A percentile compares a stretch with the other conserved stretches of the same genome.
These are phyloP conservation scores for Russula griseocarnosa DNA, from an alignment of 768 basidiomycete species.

Conservation along the genomic window DNA sequence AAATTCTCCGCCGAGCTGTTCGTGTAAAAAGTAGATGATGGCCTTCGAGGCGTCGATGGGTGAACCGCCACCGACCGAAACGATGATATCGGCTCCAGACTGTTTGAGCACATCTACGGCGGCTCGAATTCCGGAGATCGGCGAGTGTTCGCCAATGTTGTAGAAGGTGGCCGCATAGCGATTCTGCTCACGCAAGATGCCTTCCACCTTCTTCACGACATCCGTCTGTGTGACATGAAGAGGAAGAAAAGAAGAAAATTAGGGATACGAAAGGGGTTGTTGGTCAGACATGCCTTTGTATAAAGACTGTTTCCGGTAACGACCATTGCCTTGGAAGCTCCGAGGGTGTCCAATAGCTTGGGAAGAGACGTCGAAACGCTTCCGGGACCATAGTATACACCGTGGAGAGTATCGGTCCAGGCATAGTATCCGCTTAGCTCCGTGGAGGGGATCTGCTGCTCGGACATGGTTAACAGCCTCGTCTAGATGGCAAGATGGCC, in stretches of 20 bases:
- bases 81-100: constrained; percentile 59
- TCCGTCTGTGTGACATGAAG: constrained; percentile 45
- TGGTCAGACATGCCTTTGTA: constrained; percentile 15
- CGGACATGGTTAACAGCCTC: constrained; percentile 11
- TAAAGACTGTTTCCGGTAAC: constrained; percentile 69
- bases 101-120: constrained; percentile 55
- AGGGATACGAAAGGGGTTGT: neutral
- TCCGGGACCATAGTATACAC: constrained; percentile 70
- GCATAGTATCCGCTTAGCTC: constrained; percentile 54
- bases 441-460: constrained; percentile 17
- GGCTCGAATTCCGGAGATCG: constrained; percentile 58
- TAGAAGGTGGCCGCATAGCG: constrained; percentile 68
- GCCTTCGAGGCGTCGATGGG: constrained; percentile 79
- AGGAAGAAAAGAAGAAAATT: neutral
- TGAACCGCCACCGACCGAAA: constrained; percentile 76
- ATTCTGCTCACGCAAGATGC: constrained; percentile 50
- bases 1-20: constrained; percentile 50
- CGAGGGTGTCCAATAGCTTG: constrained; percentile 50
- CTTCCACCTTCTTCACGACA: constrained; percentile 52
- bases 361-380: constrained; percentile 59
- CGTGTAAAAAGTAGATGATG: constrained; percentile 58
- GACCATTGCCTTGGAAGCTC: constrained; percentile 59
- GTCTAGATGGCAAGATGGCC: neutral
- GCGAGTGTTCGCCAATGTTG: constrained; percentile 69
- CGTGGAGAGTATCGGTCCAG: constrained; percentile 64